phyloP scores from a whole-genome alignment of 306 rosid species.

The Ammopiptanthus mongolicus region DNA sequence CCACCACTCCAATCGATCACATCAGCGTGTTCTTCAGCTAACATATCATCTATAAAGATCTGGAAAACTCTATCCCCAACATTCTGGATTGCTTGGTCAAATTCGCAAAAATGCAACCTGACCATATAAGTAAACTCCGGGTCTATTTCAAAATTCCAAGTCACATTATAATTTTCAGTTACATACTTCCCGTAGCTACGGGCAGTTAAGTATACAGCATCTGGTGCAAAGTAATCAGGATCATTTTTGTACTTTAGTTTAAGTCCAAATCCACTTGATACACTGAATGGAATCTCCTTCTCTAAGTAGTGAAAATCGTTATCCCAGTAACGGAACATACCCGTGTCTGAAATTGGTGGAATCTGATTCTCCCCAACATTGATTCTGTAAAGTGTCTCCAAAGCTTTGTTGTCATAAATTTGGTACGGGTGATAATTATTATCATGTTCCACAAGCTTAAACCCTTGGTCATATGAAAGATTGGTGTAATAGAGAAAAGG shows the following conservation, averaged over 20 bases:
- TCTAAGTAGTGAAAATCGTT: neutral
- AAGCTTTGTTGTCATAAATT: neutral
- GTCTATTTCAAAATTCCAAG: conserved; percentile 15
- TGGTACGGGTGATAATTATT: fast-evolving
- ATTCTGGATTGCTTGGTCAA: fast-evolving
- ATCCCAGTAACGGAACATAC: conserved; percentile 15
- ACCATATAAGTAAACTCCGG: neutral
- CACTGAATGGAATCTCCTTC: neutral
- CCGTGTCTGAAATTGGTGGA: neutral
- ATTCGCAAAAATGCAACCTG: conserved; percentile 20
- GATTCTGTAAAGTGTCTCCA: neutral
- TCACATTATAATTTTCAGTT: neutral
- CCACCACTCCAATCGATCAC: neutral
- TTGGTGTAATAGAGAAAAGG: conserved; percentile 28
- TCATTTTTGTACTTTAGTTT: neutral
- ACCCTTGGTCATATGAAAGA: fast-evolving
- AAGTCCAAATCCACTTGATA: fast-evolving
- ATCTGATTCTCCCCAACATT: neutral
- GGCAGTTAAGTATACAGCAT: neutral
- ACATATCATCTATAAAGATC: neutral
- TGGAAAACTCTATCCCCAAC: neutral
- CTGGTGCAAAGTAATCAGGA: conserved; percentile 13
- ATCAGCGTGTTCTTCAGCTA: neutral
- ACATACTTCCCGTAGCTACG: neutral
- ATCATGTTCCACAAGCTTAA: fast-evolving